phyloP scores from a whole-genome alignment of 352 stramenopile species.

The Phytophthora hibernalis region DNA sequence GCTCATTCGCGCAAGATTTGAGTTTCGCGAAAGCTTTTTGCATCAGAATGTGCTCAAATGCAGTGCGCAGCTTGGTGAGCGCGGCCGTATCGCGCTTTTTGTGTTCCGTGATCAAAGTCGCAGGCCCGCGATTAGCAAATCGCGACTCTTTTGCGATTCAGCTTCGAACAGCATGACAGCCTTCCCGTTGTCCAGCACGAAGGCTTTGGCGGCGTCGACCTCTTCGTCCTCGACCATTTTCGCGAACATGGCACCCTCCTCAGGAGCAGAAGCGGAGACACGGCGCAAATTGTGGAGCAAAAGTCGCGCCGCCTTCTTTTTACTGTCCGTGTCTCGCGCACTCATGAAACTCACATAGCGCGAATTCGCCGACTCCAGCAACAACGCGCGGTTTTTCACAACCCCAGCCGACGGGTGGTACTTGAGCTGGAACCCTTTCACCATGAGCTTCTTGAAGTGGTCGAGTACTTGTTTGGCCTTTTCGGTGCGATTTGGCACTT shows the following conservation, averaged over 20 bases:
- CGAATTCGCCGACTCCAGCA: slow-evolving; percentile 45
- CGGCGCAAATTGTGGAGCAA: slow-evolving; percentile 67
- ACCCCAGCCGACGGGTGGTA: slow-evolving; percentile 59
- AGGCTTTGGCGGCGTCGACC: slow-evolving; percentile 31
- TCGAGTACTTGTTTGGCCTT: slow-evolving; percentile 69
- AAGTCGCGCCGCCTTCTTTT: slow-evolving; percentile 64
- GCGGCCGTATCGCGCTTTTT: slow-evolving; percentile 54
- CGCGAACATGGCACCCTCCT: slow-evolving; percentile 40
- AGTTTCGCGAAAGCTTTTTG: slow-evolving; percentile 25
- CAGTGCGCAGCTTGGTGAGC: slow-evolving; percentile 41
- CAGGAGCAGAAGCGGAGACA: slow-evolving; percentile 38
- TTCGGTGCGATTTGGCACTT: slow-evolving; percentile 31
- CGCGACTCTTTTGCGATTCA: slow-evolving; percentile 69
- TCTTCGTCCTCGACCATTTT: slow-evolving; percentile 40
- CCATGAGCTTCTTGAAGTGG: slow-evolving; percentile 78
- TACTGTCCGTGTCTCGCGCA: slow-evolving; percentile 36
- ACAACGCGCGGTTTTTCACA: slow-evolving; percentile 55
- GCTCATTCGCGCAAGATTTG: slow-evolving; percentile 23
- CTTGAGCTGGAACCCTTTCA: slow-evolving; percentile 69
- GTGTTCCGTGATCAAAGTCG: slow-evolving; percentile 69
- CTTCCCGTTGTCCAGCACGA: slow-evolving; percentile 74
- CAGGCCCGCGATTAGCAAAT: slow-evolving; percentile 71
- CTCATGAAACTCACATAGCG: slow-evolving; percentile 69
- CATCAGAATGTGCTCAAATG: slow-evolving; percentile 20
- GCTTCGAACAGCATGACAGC: slow-evolving; percentile 65